Evolutionary conservation across 768 basidiomycete species (phyloP), one percentile per base, ranked within the genome.

Genomic region (Clitopilus hobsonii): DNA sequence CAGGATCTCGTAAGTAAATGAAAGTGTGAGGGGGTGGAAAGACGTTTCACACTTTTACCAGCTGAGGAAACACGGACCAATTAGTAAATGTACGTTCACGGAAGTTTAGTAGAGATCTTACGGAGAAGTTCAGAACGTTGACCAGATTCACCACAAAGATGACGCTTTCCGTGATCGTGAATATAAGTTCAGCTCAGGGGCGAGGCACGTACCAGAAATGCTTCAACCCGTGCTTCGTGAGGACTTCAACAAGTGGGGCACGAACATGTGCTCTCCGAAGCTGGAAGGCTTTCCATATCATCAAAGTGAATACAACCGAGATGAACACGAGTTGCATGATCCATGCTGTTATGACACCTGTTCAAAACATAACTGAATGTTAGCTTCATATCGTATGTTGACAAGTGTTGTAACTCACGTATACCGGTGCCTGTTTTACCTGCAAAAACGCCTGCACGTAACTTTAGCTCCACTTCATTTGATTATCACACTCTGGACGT

Each of bases 101-200:
- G 29, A 7, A 14, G 14, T 30, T 30, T 14, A 30, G 6, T 30
- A n/a, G n/a, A 36, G 13, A n/a, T 36, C 55, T 30, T 38, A 56
- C 58, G n/a, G 52, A 51, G 23, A 59, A 56, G 18, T 54, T 59
- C 52, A 59, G 52, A 41, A 59, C 58, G 20, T 59, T 59, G 27
- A 59, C 49, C 18, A 59, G 55, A 47, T 59, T 54, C 6, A 51
- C 55, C 8, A 45, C 26, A 26, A 59, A 59, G 3, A 56, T 59
- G 23, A 56, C 41, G 16, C 58, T 59, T 41, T 3, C 20, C 22
- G 8, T 10, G 16, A 4, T 38, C 18, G 23, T 51, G n/a, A 51
- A 45, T 27, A 3, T 10, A 22, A 24, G 8, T 1, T 14, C 22
- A 5, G 18, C 2, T 6, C 25, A 26, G 8, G 11, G 26, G 14